A percentile compares a stretch with the other conserved stretches of the same genome.
phyloP scores from a whole-genome alignment of 345 rosid genomes.

The Sisymbrium altissimum region DNA sequence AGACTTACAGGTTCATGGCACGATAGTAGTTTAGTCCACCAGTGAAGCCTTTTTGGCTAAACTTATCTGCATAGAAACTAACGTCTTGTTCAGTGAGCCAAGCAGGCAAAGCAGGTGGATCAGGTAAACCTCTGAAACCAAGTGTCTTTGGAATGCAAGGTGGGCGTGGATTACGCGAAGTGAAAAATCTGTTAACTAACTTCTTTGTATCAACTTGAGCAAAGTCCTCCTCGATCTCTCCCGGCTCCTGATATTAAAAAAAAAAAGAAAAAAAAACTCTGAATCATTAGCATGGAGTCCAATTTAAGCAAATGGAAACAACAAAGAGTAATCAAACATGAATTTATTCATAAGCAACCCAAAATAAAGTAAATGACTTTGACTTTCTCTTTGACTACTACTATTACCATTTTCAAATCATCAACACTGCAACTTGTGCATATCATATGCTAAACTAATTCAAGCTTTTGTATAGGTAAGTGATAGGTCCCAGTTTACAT shows the following conservation, averaged over 20 bases:
- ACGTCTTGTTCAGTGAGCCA: conserved; percentile 78
- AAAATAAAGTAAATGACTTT: conserved; percentile 1
- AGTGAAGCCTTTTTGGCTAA: conserved; percentile 64
- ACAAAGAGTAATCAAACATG: conserved; percentile 2
- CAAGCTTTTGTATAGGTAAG: conserved; percentile 15
- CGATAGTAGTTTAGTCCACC: conserved; percentile 86
- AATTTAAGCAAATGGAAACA: background rate
- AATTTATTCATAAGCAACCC: background rate
- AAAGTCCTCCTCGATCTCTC: conserved; percentile 70
- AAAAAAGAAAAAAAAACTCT: background rate
- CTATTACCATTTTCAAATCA: background rate
- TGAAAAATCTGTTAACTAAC: conserved; percentile 42
- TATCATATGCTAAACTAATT: background rate
- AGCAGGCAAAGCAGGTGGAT: conserved; percentile 46
- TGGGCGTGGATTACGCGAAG: conserved; percentile 44
- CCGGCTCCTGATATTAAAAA: conserved; percentile 49
- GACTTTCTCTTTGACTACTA: conserved; percentile 11
- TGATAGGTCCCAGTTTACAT: background rate
- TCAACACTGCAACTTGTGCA: background rate
- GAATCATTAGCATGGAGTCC: background rate
- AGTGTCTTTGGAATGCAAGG: conserved; percentile 53
- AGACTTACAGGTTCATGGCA: conserved; percentile 57
- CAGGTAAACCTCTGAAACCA: conserved; percentile 56
- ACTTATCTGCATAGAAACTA: conserved; percentile 55
- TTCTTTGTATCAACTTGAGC: conserved; percentile 53